A percentile compares a stretch with the other conserved stretches of the same genome.
Conservation (phyloP, 345 rosid genomes). For the Carallia brachiata region DNA sequence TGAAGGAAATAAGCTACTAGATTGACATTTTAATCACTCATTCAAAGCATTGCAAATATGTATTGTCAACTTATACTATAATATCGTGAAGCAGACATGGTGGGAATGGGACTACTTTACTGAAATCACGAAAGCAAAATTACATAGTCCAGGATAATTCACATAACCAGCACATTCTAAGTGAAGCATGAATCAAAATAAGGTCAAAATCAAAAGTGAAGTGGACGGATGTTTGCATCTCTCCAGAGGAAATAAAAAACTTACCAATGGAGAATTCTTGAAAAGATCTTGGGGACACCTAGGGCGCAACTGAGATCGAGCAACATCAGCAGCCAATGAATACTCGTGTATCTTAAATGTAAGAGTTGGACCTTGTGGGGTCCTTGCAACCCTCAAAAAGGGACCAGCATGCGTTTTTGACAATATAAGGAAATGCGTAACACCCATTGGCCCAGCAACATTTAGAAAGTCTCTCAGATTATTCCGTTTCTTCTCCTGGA, state of each 20-base stretch:
- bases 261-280: slow-evolving; percentile 85
- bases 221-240: background rate
- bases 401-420: slow-evolving; percentile 70
- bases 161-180: too few relatives aligned
- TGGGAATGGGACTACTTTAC: background rate
- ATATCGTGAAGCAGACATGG: background rate
- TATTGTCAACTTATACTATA: background rate
- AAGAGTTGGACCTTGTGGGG: slow-evolving; percentile 96
- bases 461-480: slow-evolving; percentile 78
- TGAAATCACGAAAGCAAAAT: background rate
- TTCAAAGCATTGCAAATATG: background rate
- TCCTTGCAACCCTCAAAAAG: slow-evolving; percentile 76
- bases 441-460: slow-evolving; percentile 98
- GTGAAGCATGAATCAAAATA: background rate
- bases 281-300: slow-evolving; percentile 93
- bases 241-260: background rate
- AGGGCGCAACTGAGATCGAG: slow-evolving; percentile 80
- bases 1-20: background rate
- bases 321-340: slow-evolving; percentile 68
- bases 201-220: background rate
- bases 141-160: background rate
- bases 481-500: slow-evolving; percentile 88
- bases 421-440: slow-evolving; percentile 82
- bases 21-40: background rate
- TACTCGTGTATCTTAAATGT: slow-evolving; percentile 79